Conservation (phyloP, 495 filamentous ascomycete genomes). For the Penicillium steckii region DNA sequence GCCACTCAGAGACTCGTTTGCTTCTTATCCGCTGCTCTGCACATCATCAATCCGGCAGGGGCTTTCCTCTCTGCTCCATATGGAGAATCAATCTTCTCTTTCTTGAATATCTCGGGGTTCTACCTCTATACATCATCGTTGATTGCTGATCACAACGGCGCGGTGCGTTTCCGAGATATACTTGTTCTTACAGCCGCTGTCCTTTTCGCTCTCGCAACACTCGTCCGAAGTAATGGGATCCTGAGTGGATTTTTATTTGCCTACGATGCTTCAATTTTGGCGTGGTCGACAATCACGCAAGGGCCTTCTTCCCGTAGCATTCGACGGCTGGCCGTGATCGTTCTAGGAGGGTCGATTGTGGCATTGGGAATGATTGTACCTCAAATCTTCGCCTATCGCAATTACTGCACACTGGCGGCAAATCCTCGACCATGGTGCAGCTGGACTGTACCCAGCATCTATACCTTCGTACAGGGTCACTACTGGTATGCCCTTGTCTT, state of each 20-base stretch:
- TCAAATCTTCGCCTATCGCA: conserved; percentile 70
- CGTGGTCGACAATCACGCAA: conserved; percentile 29
- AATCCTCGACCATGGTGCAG: conserved; percentile 71
- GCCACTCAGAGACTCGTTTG: conserved; percentile 45
- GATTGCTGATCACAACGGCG: conserved; percentile 25
- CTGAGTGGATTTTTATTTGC: conserved; percentile 76
- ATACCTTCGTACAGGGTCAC: conserved; percentile 79
- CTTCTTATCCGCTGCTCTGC: conserved; percentile 66
- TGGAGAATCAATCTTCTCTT: conserved; percentile 74
- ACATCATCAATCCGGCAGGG: conserved; percentile 83
- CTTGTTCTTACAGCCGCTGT: conserved; percentile 58
- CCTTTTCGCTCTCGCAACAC: conserved; percentile 70
- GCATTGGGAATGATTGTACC: conserved; percentile 66
- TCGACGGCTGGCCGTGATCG: conserved; percentile 52
- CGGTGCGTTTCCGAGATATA: conserved; percentile 34
- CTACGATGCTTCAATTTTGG: conserved; percentile 48
- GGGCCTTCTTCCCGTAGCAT: conserved; percentile 25
- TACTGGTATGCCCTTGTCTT: conserved; percentile 73
- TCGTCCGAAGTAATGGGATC: conserved; percentile 82
- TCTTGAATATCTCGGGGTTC: conserved; percentile 72
- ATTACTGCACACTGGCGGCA: conserved; percentile 57
- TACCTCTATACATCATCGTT: conserved; percentile 65
- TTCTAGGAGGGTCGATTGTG: conserved; percentile 64
- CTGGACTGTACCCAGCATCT: conserved; percentile 73
- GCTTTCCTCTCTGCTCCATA: conserved; percentile 89